Base-by-base conservation (phyloP, 2,329 filamentous ascomycete species). In the Metarhizium guizhouense region DNA sequence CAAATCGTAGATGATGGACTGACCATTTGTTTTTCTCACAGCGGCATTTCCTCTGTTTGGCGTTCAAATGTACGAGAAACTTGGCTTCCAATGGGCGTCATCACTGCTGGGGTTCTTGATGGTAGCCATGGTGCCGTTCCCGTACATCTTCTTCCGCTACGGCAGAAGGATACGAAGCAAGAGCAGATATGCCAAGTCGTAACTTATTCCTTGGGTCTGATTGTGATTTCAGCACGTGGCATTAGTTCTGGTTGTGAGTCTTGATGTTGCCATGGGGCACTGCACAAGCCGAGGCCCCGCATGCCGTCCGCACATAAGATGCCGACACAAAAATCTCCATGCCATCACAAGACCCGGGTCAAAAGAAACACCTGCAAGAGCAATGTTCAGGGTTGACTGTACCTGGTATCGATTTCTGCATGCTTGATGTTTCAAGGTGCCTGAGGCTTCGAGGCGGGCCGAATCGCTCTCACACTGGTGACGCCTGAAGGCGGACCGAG, bases 21-120 rank as follows among this genome's bases (percentile, higher is more conserved):
- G 16, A 38, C 29, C 61, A 66, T 48, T 63, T 58, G 16, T 38
- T 49, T 16, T 13, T 40, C 18, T 32, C 34, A 38, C 59, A 83
- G 90, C 89, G 53, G 81, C 83, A 3, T 92, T 92, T 62, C 87
- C 88, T 14, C 73, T 91, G 2, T 91, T 92, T 67, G 86, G 86
- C 16, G 79, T 82, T 32, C 86, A 85, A 61, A 83, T 92, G 84
- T 93, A 90, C 65, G 67, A 80, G 8, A 77, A 72, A 30, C 75
- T 92, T 29, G 88, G 87, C 16, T 81, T 85, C 57, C 82, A 86
- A 58, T 91, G 88, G 87, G 84, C 82, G 7, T 80, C 82, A 1
- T 81, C 75, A 45, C 66, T 87, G 47, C 68, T 87, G 48, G 84
- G 76, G 2, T 86, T 86, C 60, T 63, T 86, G 53, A 80, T 82